Evolutionary conservation across 1,139 yeast genomes (phyloP), one percentile per base, ranked within the genome.

Genomic region (Pneumocystis sp.): DNA sequence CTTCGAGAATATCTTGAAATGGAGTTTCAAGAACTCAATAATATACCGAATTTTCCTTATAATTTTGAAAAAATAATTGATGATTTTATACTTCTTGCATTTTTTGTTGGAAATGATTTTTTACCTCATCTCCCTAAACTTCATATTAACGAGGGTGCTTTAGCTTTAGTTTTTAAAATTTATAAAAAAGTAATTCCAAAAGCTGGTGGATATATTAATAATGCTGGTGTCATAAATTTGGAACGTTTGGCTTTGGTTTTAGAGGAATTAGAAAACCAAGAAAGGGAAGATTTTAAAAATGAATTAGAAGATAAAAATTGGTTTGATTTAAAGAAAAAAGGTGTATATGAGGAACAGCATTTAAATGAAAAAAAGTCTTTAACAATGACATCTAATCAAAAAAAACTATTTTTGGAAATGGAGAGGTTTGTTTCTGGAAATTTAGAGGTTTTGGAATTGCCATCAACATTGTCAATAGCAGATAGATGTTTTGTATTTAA

Each of bases 81-180:
- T 76, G 99, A 95, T 76, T 90, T 91, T 71, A 89, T 95, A 70
- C 81, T 95, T 67, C 87, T 93, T 72, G 84, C 89, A 85, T 91
- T 89, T 73, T 96, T 93, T 68, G 89, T 95, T 72, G 99, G 99
- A 72, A 95, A 95, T 74, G 99, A 95, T 81, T 95, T 95, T 83
- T 82, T 95, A 73, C 98, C 99, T n/a, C 89, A 93, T 74, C 81
- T 95, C 71, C 98, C 99, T 0, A 96, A 91, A 74, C 80, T 95
- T 72, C 90, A 89, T 75, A 83, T 95, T 71, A 91, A 90, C 73
- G 93, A 91, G 72, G 97, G 97, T 71, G 98, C 98, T 0, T 87
- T 95, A 78, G 96, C 97, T 17, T 82, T 90, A 59, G 81, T 95
- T 72, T 80, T 93, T 71, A 88, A 86, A 69, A 87, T 96, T 17